Base-by-base conservation (phyloP, 208 protist genomes). In the Novymonas esmeraldas region DNA sequence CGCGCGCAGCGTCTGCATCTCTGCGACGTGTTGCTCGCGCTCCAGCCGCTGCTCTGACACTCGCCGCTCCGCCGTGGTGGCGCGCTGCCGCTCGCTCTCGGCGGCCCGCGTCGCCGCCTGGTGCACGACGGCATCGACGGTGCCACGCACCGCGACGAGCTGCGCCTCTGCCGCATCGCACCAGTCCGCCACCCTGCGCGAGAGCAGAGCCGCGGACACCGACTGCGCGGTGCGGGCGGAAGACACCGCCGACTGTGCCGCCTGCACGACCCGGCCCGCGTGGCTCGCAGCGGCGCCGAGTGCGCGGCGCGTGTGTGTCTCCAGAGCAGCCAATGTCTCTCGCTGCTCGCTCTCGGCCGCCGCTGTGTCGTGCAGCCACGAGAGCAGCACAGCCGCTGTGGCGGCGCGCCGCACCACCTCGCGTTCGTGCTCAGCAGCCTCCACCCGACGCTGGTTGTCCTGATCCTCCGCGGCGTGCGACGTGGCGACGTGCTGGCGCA, bases 1-100 rank as follows among this genome's bases (percentile, higher is more conserved):
- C 18, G 38, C 42, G 4, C 20, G 49, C 33, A 61, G 36, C 3
- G 70, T 55, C 13, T 51, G 48, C 70, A 41, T 1, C 56, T 61
- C 20, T 16, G 39, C 4, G 14, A 20, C 39, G 45, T 46, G 39
- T 24, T 64, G 24, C 28, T 64, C 50, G 20, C 36, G 42, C 13
- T 34, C 44, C 44, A 11, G 51, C 7, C 58, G 36, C 18, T 45
- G 59, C 26, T 65, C 39, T 2, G 18, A 7, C 28, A 61, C 13
- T 4, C 46, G 6, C 1, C n/a, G 22, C 46, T 56, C 38, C 54
- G 59, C 39, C 1, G 44, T 22, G 6, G n/a, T 2, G 28, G 54
- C 16, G 20, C 63, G 49, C 18, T 28, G 11, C 7, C 48, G 20
- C 10, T 1, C 13, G 14, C 48, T n/a, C 10, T 1, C 13, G 14